Conservation (phyloP, 2,329 filamentous ascomycete species). For the Orbilia ellipsospora region DNA sequence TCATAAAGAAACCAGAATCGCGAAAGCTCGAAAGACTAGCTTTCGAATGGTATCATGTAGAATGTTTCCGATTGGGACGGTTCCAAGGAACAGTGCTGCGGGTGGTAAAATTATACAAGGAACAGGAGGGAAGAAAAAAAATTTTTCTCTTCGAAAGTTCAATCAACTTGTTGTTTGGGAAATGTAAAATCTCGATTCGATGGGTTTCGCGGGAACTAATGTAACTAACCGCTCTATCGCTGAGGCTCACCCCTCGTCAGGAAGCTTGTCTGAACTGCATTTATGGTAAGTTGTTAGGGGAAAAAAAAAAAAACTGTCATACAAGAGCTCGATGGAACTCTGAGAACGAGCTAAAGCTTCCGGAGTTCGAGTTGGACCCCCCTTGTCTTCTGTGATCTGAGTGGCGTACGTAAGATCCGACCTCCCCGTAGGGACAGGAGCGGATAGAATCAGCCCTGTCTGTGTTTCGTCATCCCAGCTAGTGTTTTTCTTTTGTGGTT, state of each 20-base stretch:
- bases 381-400: not conserved
- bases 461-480: constrained; percentile 19
- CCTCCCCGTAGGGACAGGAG: constrained; percentile 30
- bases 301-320: not conserved
- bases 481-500: not conserved
- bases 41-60: not conserved
- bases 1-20: not conserved
- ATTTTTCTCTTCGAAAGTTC: not conserved
- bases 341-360: constrained; percentile 4
- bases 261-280: not conserved
- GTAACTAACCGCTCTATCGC: constrained; percentile 11
- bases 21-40: too few species aligned
- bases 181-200: constrained; percentile 13
- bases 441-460: constrained; percentile 13
- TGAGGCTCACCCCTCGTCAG: constrained; percentile 16
- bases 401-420: constrained; percentile 11
- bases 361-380: too few species aligned
- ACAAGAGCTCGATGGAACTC: not conserved
- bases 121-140: constrained; percentile 1
- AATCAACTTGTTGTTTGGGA: too few species aligned
- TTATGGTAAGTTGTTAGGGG: not conserved
- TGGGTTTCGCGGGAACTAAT: constrained; percentile 25
- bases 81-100: constrained; percentile 4
- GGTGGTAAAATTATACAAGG: not conserved
- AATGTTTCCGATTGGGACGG: not conserved